These are phyloP conservation scores for Prinsepia uniflora DNA, from an alignment of 306 rosid genomes.

Conservation along the genomic window DNA sequence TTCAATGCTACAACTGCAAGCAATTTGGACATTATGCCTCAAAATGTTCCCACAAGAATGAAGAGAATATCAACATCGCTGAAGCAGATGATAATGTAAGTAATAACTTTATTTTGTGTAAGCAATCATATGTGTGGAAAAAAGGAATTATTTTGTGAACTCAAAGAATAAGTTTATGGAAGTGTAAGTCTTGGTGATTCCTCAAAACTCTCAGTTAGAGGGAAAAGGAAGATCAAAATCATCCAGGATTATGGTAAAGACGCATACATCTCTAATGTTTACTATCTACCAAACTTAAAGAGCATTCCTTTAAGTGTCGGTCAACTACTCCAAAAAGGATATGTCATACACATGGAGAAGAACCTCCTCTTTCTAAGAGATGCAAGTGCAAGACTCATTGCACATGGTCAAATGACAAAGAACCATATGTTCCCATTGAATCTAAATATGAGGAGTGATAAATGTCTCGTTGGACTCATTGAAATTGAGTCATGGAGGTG, in stretches of 20 bases:
- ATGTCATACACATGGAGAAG: not conserved
- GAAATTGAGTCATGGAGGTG: not conserved
- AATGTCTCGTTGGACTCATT: not conserved
- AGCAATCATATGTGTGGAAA: not conserved
- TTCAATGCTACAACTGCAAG: not conserved
- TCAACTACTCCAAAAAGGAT: not conserved
- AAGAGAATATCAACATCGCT: not conserved
- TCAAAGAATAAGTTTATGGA: not conserved
- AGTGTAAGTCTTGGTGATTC: not conserved
- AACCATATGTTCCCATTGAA: not conserved
- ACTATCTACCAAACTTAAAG: slow-evolving; percentile 4
- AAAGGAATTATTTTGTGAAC: not conserved
- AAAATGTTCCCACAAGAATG: not conserved
- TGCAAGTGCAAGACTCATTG: not conserved
- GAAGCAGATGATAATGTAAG: not conserved
- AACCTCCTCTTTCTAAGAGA: not conserved
- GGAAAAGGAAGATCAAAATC: not conserved
- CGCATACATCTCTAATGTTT: slow-evolving; percentile 7
- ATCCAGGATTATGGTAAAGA: not conserved
- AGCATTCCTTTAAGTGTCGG: not conserved
- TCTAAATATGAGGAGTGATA: not conserved
- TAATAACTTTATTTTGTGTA: not conserved
- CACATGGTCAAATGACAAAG: not conserved
- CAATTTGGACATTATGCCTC: not conserved
- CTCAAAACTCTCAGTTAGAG: not conserved